phyloP scores from a whole-genome alignment of 2,329 filamentous ascomycete species.

The Sordariomycetes sp. region DNA sequence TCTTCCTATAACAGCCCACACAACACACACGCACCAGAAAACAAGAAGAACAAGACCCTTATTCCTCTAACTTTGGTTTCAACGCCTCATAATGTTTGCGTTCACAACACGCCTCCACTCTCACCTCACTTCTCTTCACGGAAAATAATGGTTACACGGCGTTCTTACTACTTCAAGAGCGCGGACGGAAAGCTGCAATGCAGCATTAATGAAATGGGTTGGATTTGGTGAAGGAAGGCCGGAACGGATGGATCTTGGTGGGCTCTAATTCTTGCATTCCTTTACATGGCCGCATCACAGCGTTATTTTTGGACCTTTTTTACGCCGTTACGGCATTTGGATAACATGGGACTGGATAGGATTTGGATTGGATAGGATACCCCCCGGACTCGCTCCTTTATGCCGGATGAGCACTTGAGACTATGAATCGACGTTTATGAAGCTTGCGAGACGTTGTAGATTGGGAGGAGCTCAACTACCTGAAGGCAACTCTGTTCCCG shows the following conservation, averaged over 20 bases:
- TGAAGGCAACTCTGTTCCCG: too few species aligned
- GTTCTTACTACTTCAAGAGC: too few species aligned
- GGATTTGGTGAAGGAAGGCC: too few species aligned
- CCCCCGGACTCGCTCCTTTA: background rate
- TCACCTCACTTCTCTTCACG: too few species aligned
- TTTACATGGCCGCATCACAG: background rate
- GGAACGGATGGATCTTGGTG: background rate
- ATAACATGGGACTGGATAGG: too few species aligned
- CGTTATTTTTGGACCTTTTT: background rate
- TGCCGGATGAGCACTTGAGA: background rate
- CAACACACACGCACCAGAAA: background rate
- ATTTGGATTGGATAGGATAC: background rate
- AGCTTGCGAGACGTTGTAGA: background rate
- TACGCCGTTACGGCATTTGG: background rate
- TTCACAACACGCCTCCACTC: too few species aligned
- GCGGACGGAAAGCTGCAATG: too few species aligned
- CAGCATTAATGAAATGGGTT: too few species aligned
- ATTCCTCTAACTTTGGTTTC: background rate
- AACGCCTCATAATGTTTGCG: too few species aligned
- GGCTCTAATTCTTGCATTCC: background rate
- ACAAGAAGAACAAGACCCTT: background rate
- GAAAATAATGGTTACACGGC: too few species aligned
- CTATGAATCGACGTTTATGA: background rate
- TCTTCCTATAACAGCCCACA: background rate
- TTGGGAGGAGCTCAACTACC: background rate